Evolutionary conservation across 768 basidiomycete genomes (phyloP), one percentile per base, ranked within the genome.

Genomic region (Psilocybe sp.): DNA sequence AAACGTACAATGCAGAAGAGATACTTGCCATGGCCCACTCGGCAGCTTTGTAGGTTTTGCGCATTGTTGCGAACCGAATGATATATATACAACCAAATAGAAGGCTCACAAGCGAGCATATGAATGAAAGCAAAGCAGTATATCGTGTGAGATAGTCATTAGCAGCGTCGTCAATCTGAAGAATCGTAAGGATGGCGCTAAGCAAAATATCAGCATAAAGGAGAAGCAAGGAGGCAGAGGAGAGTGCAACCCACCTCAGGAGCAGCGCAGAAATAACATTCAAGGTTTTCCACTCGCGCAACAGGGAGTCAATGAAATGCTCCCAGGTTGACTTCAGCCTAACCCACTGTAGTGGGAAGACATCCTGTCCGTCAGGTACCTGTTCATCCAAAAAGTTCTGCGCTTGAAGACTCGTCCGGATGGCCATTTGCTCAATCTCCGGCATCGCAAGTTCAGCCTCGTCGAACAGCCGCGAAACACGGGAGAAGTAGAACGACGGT

Each of bases 81-180:
- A 82, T 85, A 59, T 80, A 87, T 28, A 84, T 70, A 57, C 85
- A 83, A 0, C 85, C 85, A 54, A 75, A 87, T 2, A 77, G 68
- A 19, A 87, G 63, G 58, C 82, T 84, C 76, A 85, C 75, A 37
- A 86, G 59, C 1, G 84, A 78, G 31, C 77, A 83, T 0, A 79
- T 64, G 37, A 85, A 65, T 1, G 84, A 84, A 13, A 81, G 64
- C 13, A 86, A 67, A 0, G 82, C 81, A 0, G 78, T 65, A 18
- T 78, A 83, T 49, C 84, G 74, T 3, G 76, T 79, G 8, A 85
- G 46, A 1, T 82, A 78, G 57, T 84, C 80, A 5, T 62, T 59
- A 1, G 73, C 71, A 18, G 82, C 81, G 31, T 38, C 49, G 1
- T 64, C 59, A 19, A 71, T 67, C 46, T 70, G 69, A 0, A 73